These are phyloP conservation scores for Mollisia scopiformis DNA, from an alignment of 2,329 filamentous ascomycete genomes.

Conservation along the genomic window DNA sequence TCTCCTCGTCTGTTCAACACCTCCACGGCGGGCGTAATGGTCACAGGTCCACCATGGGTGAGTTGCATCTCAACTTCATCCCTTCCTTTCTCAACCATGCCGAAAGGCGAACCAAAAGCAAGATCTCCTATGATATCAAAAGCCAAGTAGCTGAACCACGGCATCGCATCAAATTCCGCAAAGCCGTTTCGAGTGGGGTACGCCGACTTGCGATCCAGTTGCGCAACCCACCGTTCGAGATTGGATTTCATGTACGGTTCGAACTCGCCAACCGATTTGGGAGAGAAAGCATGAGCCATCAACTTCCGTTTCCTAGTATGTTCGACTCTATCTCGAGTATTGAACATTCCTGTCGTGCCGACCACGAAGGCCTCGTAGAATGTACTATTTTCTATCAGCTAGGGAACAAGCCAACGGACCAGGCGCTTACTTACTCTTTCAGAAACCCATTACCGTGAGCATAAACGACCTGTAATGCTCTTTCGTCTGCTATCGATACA, in stretches of 20 bases:
- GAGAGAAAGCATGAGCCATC: constrained; percentile 82
- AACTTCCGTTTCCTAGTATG: constrained; percentile 90
- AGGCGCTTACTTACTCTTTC: constrained; percentile 55
- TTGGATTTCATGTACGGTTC: constrained; percentile 88
- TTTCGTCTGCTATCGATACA: constrained; percentile 77
- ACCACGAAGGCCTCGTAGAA: constrained; percentile 94
- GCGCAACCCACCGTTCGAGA: constrained; percentile 70
- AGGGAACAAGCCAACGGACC: neutral
- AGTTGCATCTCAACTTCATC: constrained; percentile 76
- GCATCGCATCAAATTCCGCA: constrained; percentile 72
- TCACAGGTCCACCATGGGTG: constrained; percentile 61
- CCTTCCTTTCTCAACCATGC: constrained; percentile 78
- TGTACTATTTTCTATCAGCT: constrained; percentile 51
- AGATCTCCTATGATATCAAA: constrained; percentile 59
- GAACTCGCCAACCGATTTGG: constrained; percentile 80
- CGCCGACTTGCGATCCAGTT: constrained; percentile 68
- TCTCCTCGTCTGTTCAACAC: constrained; percentile 88
- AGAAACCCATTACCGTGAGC: constrained; percentile 77
- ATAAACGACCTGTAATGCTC: constrained; percentile 74
- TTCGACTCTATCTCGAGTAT: constrained; percentile 79
- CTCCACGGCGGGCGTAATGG: constrained; percentile 79
- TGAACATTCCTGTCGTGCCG: constrained; percentile 84
- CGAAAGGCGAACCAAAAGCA: constrained; percentile 78
- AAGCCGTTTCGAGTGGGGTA: constrained; percentile 42
- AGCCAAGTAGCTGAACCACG: constrained; percentile 76